Conservation (phyloP, 2,329 filamentous ascomycete genomes). For the Scleromitrula shiraiana region DNA sequence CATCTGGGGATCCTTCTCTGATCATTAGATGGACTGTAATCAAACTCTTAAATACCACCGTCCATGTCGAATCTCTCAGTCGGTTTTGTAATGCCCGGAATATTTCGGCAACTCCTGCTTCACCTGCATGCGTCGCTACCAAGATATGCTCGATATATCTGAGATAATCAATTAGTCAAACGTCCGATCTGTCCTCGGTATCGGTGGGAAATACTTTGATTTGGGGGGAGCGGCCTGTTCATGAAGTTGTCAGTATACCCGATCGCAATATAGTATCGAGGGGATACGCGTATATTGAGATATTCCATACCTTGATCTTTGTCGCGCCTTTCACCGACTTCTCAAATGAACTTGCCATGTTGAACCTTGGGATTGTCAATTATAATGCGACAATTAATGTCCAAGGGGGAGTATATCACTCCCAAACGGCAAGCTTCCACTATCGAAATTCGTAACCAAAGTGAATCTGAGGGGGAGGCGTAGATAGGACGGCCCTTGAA, state of each 20-base stretch:
- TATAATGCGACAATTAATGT: conserved; percentile 7
- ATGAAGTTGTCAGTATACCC: conserved; percentile 10
- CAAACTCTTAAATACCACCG: conserved; percentile 96
- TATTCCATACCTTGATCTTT: conserved; percentile 73
- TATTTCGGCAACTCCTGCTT: conserved; percentile 90
- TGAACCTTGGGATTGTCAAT: conserved; percentile 10
- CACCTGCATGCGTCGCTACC: conserved; percentile 86
- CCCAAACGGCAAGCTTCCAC: conserved; percentile 3
- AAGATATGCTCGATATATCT: conserved; percentile 83
- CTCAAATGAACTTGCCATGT: conserved; percentile 85
- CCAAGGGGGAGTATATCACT: conserved; percentile 9
- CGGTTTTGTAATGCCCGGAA: conserved; percentile 86
- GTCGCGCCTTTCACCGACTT: conserved; percentile 99
- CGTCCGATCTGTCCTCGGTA: not conserved
- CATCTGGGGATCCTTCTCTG: conserved; percentile 82
- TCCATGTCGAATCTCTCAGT: conserved; percentile 95
- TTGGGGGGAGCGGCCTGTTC: conserved; percentile 84
- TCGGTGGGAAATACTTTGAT: conserved; percentile 64
- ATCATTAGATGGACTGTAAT: conserved; percentile 98
- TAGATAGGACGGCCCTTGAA: not conserved
- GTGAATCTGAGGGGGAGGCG: not conserved
- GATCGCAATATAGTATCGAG: not conserved
- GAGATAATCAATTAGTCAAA: conserved; percentile 15
- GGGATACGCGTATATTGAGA: conserved; percentile 5
- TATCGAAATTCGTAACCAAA: not conserved